phyloP scores from a whole-genome alignment of 495 filamentous ascomycete genomes.

The Penicillium verhagenii region DNA sequence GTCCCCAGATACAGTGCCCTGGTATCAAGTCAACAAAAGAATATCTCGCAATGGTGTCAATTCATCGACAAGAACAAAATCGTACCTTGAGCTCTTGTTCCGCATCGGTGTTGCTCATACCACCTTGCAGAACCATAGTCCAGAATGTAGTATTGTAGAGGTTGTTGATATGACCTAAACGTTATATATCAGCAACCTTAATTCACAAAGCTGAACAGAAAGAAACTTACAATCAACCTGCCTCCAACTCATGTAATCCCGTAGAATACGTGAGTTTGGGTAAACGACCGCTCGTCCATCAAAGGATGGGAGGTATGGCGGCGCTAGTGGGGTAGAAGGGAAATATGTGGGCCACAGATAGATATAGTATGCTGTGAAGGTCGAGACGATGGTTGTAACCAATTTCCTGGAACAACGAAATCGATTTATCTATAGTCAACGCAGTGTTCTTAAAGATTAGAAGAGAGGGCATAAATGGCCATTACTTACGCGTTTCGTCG shows the following conservation, averaged over 20 bases:
- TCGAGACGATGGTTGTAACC: constrained; percentile 83
- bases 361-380: constrained; percentile 90
- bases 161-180: constrained; percentile 90
- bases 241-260: constrained; percentile 96
- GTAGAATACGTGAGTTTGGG: constrained; percentile 70
- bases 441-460: background rate
- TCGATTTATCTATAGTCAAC: background rate
- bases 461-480: background rate
- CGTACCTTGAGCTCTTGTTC: constrained; percentile 72
- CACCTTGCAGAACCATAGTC: constrained; percentile 76
- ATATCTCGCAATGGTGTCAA: background rate
- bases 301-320: constrained; percentile 75
- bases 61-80: too few species aligned
- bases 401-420: constrained; percentile 66
- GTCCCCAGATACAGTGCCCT: constrained; percentile 80
- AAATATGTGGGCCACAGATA: constrained; percentile 78
- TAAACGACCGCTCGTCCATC: constrained; percentile 90
- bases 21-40: constrained; percentile 4
- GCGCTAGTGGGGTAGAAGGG: constrained; percentile 60
- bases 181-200: background rate
- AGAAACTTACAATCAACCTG: constrained; percentile 82
- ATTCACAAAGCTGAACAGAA: background rate
- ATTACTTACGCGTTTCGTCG: constrained; percentile 69
- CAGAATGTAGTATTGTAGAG: constrained; percentile 98
- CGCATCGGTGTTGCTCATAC: constrained; percentile 70